Evolutionary conservation across 2,329 filamentous ascomycete species (phyloP).

Genomic region (Dryadomyces sulphureus): DNA sequence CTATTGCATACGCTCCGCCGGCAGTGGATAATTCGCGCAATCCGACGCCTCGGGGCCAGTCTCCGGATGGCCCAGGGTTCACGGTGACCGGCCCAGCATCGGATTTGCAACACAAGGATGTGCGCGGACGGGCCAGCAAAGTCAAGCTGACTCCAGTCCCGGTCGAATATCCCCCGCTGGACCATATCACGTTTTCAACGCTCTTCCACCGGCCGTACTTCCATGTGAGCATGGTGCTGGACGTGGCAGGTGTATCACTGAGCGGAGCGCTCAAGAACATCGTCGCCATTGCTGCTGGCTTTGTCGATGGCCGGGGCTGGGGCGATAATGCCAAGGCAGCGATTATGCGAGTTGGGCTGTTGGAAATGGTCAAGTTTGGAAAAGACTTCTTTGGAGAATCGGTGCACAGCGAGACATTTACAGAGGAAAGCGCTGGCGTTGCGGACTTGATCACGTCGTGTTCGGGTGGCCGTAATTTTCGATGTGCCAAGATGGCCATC

Average conservation of each 20-base stretch:
- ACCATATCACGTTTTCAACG: constrained; percentile 67
- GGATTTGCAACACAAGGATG: constrained; percentile 42
- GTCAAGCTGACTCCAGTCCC: constrained; percentile 63
- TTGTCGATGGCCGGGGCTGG: constrained; percentile 91
- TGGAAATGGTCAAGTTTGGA: constrained; percentile 95
- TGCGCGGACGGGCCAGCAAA: constrained; percentile 50
- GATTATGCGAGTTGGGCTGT: constrained; percentile 86
- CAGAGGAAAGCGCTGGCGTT: constrained; percentile 89
- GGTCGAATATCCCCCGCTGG: constrained; percentile 68
- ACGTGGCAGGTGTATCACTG: constrained; percentile 93
- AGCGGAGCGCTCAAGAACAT: constrained; percentile 95
- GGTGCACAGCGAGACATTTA: constrained; percentile 73
- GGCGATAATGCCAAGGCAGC: constrained; percentile 98
- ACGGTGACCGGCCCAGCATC: constrained; percentile 27
- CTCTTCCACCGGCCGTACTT: constrained; percentile 97
- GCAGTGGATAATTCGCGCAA: constrained; percentile 65
- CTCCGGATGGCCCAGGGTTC: constrained; percentile 29
- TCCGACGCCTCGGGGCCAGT: constrained; percentile 41
- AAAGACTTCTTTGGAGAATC: constrained; percentile 82
- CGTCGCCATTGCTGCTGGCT: constrained; percentile 84
- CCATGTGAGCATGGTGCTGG: constrained; percentile 83
- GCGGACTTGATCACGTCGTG: constrained; percentile 93
- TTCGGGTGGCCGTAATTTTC: constrained; percentile 83
- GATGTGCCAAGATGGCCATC: constrained; percentile 79
- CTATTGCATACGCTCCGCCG: constrained; percentile 89